These are phyloP conservation scores for Aspergillus japonicus DNA, from an alignment of 2,329 filamentous ascomycete species.

Conservation along the genomic window DNA sequence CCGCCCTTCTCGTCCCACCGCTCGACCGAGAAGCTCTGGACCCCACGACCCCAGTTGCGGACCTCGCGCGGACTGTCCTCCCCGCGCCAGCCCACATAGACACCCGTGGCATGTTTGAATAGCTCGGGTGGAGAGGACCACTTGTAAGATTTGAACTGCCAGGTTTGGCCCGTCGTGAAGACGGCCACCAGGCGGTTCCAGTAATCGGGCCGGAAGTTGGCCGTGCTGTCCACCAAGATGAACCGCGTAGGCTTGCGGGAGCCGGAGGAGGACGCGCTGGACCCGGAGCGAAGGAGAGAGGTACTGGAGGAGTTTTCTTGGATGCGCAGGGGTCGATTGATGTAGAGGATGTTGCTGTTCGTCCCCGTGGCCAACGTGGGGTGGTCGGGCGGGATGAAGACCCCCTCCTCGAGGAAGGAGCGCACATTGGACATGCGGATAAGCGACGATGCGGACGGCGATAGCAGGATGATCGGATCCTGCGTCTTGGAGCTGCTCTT, in stretches of 20 bases:
- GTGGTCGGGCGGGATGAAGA: slow-evolving; percentile 73
- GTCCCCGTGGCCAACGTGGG: slow-evolving; percentile 57
- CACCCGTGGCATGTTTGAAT: slow-evolving; percentile 81
- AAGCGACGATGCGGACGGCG: slow-evolving; percentile 89
- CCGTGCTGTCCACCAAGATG: slow-evolving; percentile 88
- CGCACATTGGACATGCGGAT: slow-evolving; percentile 96
- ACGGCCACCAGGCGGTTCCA: slow-evolving; percentile 94
- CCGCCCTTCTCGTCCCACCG: slow-evolving; percentile 64
- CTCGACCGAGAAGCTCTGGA: slow-evolving; percentile 77
- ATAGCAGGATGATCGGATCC: slow-evolving; percentile 93
- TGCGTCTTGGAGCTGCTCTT: slow-evolving; percentile 51
- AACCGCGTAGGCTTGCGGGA: slow-evolving; percentile 73
- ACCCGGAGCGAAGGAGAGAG: slow-evolving; percentile 52
- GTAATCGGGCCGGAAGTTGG: slow-evolving; percentile 97
- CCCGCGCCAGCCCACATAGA: slow-evolving; percentile 89
- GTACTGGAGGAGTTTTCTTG: slow-evolving; percentile 36
- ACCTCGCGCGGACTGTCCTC: slow-evolving; percentile 77
- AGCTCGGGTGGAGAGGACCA: slow-evolving; percentile 87
- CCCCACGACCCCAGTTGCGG: slow-evolving; percentile 79
- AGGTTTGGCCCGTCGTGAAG: slow-evolving; percentile 94
- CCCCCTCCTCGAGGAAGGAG: slow-evolving; percentile 81
- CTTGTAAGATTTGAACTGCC: slow-evolving; percentile 99
- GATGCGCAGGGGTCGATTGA: slow-evolving; percentile 71
- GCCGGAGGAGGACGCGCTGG: slow-evolving; percentile 37
- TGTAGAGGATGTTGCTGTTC: slow-evolving; percentile 77